These are phyloP conservation scores for Stevia rebaudiana DNA, from an alignment of 140 eudicot genomes.

Conservation along the genomic window DNA sequence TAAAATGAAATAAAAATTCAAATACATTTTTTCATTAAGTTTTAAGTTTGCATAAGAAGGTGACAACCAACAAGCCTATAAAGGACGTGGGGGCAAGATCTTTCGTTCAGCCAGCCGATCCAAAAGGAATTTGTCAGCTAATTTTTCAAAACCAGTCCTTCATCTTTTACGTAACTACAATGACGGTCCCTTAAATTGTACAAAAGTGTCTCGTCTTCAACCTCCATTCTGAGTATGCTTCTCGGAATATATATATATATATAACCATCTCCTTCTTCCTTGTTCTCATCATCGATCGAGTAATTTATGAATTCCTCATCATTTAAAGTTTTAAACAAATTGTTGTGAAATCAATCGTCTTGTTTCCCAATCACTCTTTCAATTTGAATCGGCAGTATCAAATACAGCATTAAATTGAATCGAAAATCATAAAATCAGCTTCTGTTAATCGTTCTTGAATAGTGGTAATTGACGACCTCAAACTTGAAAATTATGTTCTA, in stretches of 20 bases:
- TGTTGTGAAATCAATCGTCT: too few species aligned
- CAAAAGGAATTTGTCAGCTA: neutral
- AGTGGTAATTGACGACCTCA: neutral
- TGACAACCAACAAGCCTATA: neutral
- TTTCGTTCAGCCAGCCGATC: neutral
- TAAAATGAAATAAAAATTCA: neutral
- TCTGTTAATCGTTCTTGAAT: neutral
- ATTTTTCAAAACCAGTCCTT: conserved; percentile 9
- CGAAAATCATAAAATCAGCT: conserved; percentile 3
- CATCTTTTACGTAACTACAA: neutral
- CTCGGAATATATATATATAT: neutral
- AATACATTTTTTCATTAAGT: neutral
- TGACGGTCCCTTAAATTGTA: neutral
- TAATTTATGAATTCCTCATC: conserved; percentile 6
- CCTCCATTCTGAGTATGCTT: neutral
- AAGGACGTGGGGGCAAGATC: conserved; percentile 28
- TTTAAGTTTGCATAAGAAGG: neutral
- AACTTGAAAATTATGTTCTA: neutral
- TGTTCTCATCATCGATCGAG: conserved; percentile 13
- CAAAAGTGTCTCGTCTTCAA: neutral
- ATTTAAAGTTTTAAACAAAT: neutral
- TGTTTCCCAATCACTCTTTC: too few species aligned
- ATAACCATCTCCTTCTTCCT: conserved; percentile 4
- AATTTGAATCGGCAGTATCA: neutral
- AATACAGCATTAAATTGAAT: conserved; percentile 1